Conservation (phyloP, 495 filamentous ascomycete genomes). For the Physcia stellaris region DNA sequence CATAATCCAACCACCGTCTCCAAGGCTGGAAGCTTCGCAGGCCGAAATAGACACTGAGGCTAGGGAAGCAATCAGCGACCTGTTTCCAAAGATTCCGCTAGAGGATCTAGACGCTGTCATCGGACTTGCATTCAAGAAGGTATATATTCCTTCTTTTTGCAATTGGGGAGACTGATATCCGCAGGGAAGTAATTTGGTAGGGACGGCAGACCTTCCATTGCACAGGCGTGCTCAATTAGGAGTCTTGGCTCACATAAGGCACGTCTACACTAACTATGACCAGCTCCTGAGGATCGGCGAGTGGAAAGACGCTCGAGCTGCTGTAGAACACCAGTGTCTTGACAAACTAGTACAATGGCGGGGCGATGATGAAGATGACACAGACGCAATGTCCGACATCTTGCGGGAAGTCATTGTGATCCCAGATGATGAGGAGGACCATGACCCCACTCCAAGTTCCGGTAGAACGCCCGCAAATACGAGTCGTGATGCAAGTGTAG, state of each 20-base stretch:
- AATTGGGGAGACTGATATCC: no score
- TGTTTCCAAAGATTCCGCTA: constrained; percentile 77
- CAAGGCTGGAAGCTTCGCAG: constrained; percentile 25
- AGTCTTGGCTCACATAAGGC: constrained; percentile 74
- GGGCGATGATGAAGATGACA: constrained; percentile 44
- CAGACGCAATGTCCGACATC: constrained; percentile 29
- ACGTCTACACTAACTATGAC: constrained; percentile 80
- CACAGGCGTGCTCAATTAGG: constrained; percentile 69
- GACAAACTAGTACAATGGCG: constrained; percentile 74
- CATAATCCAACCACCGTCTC: background rate
- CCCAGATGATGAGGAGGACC: constrained; percentile 28
- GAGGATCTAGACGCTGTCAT: constrained; percentile 66
- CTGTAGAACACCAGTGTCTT: constrained; percentile 56
- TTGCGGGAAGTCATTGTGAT: constrained; percentile 35
- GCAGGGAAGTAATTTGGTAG: constrained; percentile 47
- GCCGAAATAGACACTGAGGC: constrained; percentile 59
- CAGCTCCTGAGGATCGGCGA: constrained; percentile 47
- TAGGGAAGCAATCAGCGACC: constrained; percentile 57
- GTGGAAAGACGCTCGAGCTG: constrained; percentile 55
- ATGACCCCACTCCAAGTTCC: no score
- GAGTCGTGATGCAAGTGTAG: constrained; percentile 6
- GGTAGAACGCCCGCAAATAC: no score
- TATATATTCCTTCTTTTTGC: no score
- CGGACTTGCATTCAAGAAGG: constrained; percentile 72
- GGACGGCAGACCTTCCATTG: constrained; percentile 54